Base-by-base conservation (phyloP, 768 basidiomycete genomes). In the Amanita polypyramis region DNA sequence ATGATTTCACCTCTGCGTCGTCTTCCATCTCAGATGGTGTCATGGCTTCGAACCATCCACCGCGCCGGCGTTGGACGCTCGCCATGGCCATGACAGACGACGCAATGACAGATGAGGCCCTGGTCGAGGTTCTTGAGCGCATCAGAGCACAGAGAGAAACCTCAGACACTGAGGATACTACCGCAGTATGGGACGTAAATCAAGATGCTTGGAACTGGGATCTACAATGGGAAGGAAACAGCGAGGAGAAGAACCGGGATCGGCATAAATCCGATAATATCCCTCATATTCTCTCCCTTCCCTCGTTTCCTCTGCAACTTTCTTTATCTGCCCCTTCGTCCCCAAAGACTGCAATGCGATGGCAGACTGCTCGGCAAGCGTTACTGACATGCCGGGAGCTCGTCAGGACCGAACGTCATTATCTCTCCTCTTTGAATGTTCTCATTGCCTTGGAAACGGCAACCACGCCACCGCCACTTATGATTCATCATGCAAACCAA, bases 41-140 rank as follows among this genome's bases (percentile, higher is more conserved):
- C 23, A 43, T 15, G 10, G 3, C 25, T 6, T n/a, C 32, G 2
- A 9, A 4, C 41, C 29, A 30, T 34, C 32, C 41, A 12, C 34
- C 34, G 14, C 42, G 15, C 47, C 43, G 64, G 32, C 60, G 62
- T 8, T 69, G 65, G 68, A 72, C 66, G 1, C 64, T 77, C 40
- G 72, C 72, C 1, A 72, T 69, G 57, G 74, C 71, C 12, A 69
- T 77, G 51, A 74, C 68, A 21, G 71, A 76, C 41, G 69, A 75
- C 21, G 69, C 60, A 14, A 63, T 76, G 42, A 66, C 74, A 2
- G 75, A 79, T 55, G 75, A 76, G 53, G 68, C 63, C 30, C 61
- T 79, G 9, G 66, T 78, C 5, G 62, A 70, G 41, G 65, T 65
- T 40, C 63, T 79, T 20, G 76, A 79, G 55, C 59, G 60, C 17